A percentile compares a stretch with the other conserved stretches of the same genome.
These are phyloP conservation scores for Cymodocea nodosa DNA, from an alignment of 116 monocot genomes.

Conservation along the genomic window DNA sequence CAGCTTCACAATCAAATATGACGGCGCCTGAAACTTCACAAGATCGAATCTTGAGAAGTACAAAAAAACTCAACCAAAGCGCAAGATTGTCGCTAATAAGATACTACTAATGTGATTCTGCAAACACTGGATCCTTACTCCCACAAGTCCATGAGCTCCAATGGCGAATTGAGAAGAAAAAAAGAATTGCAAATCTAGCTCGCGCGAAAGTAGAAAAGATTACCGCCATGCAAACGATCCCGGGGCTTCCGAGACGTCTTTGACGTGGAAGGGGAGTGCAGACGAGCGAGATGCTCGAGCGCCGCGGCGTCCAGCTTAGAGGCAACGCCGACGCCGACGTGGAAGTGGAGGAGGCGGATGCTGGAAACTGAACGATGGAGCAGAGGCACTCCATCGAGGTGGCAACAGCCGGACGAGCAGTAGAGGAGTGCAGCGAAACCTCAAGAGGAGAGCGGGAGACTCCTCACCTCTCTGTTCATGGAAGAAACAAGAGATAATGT, in stretches of 20 bases:
- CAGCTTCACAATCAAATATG: conserved; percentile 76
- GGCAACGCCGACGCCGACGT: neutral
- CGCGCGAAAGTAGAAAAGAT: neutral
- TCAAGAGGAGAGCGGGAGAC: no score
- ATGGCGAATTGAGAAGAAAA: neutral
- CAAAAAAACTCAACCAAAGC: neutral
- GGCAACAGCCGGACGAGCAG: neutral
- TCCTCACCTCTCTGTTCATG: no score
- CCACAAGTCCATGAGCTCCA: no score
- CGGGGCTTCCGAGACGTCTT: neutral
- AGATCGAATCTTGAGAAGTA: neutral
- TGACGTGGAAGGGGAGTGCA: neutral
- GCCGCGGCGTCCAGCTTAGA: neutral
- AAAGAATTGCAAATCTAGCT: neutral
- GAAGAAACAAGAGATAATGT: no score
- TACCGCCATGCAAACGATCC: conserved; percentile 21
- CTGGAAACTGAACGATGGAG: neutral
- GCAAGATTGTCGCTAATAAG: neutral
- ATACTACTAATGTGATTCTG: neutral
- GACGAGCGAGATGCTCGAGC: neutral
- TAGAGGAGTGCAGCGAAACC: no score
- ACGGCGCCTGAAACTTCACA: conserved; percentile 50
- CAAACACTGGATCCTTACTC: neutral
- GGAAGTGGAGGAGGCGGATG: conserved; percentile 1
- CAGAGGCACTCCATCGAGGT: conserved; percentile 10